Percentiles rank a stretch among this genome's conserved stretches.
Conservation (phyloP, 148 eudicot genomes). For the Suaeda aralocaspica region DNA sequence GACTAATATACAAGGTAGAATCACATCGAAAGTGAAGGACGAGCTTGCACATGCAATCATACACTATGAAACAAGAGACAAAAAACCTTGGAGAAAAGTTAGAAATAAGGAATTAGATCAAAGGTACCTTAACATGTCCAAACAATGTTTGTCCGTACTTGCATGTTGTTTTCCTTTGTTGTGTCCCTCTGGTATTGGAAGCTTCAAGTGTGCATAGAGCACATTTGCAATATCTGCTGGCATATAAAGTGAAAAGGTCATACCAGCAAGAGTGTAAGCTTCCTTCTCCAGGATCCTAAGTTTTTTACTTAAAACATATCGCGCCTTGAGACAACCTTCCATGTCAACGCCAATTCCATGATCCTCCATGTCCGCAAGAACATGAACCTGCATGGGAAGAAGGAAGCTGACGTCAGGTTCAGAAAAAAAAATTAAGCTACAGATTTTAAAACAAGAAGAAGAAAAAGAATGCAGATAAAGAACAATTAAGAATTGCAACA, state of each 20-base stretch:
- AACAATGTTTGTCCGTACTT: conserved; percentile 91
- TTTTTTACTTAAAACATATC: conserved; percentile 67
- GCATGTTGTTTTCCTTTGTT: conserved; percentile 75
- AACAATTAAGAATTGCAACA: neutral
- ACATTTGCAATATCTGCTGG: conserved; percentile 97
- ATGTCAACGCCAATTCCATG: conserved; percentile 96
- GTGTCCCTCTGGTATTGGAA: conserved; percentile 74
- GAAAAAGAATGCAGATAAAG: neutral
- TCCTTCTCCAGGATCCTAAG: conserved; percentile 79
- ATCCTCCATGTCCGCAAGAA: conserved; percentile 92
- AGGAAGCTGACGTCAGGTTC: neutral
- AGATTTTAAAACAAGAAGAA: conserved; percentile 9
- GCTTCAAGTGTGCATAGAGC: conserved; percentile 78
- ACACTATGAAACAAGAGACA: neutral
- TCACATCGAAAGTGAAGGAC: neutral
- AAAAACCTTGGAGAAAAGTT: neutral
- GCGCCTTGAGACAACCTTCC: conserved; percentile 88
- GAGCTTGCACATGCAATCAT: neutral
- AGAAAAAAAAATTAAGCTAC: neutral
- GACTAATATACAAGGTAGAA: neutral
- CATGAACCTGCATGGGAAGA: conserved; percentile 53
- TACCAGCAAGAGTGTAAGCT: conserved; percentile 88
- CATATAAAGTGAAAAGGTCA: conserved; percentile 71
- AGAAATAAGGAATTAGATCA: neutral
- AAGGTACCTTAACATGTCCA: conserved; percentile 75